phyloP scores from a whole-genome alignment of 2,329 filamentous ascomycete genomes.

The Cordyceps militaris region DNA sequence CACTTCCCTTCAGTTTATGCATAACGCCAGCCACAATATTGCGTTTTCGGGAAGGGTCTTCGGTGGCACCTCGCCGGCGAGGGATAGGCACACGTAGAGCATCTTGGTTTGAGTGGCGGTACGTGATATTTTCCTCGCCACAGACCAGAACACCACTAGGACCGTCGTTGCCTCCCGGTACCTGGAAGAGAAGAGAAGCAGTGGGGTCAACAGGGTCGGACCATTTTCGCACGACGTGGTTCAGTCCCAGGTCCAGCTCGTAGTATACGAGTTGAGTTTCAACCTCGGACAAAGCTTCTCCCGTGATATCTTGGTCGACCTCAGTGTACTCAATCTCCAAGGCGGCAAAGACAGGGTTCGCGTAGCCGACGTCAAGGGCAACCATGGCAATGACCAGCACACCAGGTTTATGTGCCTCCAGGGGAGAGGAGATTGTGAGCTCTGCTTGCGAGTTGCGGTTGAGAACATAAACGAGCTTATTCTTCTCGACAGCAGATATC shows the following conservation, averaged over 20 bases:
- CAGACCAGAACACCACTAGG: slow-evolving; percentile 94
- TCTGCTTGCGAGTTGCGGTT: slow-evolving; percentile 93
- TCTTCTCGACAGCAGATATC: slow-evolving; percentile 93
- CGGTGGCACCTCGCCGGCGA: slow-evolving; percentile 74
- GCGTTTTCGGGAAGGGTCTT: slow-evolving; percentile 86
- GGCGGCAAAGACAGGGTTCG: slow-evolving; percentile 92
- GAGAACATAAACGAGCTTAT: slow-evolving; percentile 97
- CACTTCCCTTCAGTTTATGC: slow-evolving; percentile 81
- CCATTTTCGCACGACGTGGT: slow-evolving; percentile 97
- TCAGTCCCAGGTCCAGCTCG: slow-evolving; percentile 90
- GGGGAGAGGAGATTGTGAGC: slow-evolving; percentile 90
- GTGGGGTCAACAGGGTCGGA: slow-evolving; percentile 87
- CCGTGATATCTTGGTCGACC: slow-evolving; percentile 82
- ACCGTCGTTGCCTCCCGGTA: slow-evolving; percentile 87
- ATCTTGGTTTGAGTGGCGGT: slow-evolving; percentile 92
- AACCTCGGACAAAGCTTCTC: slow-evolving; percentile 69
- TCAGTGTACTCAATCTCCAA: slow-evolving; percentile 92
- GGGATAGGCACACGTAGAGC: slow-evolving; percentile 86
- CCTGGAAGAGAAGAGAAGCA: slow-evolving; percentile 85
- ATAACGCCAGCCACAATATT: slow-evolving; percentile 87
- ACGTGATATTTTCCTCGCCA: slow-evolving; percentile 89
- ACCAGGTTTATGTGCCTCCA: slow-evolving; percentile 91
- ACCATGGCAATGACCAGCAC: slow-evolving; percentile 84
- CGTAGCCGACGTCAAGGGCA: slow-evolving; percentile 89
- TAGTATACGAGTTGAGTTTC: slow-evolving; percentile 96